Conservation (phyloP, 169 alveolate species). For the Plasmodium ovale region DNA sequence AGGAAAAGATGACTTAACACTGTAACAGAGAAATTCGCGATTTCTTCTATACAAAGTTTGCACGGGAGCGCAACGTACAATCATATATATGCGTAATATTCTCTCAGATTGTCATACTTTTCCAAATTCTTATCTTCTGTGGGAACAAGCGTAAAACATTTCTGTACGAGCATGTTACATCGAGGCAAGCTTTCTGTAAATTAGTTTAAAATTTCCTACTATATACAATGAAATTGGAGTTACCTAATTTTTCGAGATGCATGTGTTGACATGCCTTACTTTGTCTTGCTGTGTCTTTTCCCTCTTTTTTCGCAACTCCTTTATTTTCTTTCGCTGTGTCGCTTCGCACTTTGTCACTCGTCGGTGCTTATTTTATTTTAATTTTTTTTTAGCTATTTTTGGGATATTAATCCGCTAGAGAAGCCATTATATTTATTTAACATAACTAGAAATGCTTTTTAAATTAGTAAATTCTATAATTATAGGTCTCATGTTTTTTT, state of each 20-base stretch:
- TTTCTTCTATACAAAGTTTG: not conserved
- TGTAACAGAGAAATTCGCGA: not conserved
- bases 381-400: not conserved
- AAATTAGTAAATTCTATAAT: slow-evolving; percentile 1
- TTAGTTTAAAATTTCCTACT: not conserved
- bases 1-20: no score
- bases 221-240: not conserved
- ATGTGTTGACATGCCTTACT: not conserved
- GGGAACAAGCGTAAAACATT: slow-evolving; percentile 42
- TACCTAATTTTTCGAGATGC: not conserved
- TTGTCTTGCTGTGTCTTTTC: not conserved
- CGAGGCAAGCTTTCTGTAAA: not conserved
- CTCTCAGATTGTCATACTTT: slow-evolving; percentile 18
- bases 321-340: not conserved
- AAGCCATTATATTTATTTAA: not conserved
- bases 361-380: not conserved
- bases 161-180: slow-evolving; percentile 70
- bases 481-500: slow-evolving; percentile 1
- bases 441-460: not conserved
- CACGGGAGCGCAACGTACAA: no score
- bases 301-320: no score
- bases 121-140: slow-evolving; percentile 57
- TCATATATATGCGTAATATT: no score
- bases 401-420: not conserved
- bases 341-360: not conserved